These are phyloP conservation scores for Quercus suber DNA, from an alignment of 306 rosid species.

Conservation along the genomic window DNA sequence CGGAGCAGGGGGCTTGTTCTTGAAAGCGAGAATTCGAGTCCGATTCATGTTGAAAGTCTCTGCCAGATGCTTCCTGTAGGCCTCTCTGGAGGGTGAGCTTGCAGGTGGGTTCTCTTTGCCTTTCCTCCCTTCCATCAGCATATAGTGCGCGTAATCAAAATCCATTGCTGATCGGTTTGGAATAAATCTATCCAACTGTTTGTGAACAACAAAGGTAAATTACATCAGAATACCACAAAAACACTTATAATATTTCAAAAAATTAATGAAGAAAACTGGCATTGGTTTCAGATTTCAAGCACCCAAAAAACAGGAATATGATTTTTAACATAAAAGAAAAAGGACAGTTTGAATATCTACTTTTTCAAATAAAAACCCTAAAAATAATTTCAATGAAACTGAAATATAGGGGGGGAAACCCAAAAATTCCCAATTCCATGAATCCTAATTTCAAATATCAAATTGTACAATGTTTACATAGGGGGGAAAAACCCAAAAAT, in stretches of 20 bases:
- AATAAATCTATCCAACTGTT: slow-evolving; percentile 53
- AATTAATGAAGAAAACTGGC: neutral
- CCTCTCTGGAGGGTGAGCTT: slow-evolving; percentile 56
- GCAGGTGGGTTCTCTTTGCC: slow-evolving; percentile 55
- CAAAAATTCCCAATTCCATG: neutral
- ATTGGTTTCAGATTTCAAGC: neutral
- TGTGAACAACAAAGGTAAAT: neutral
- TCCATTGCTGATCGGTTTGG: slow-evolving; percentile 57
- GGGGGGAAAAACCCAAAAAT: neutral
- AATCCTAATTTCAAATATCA: neutral
- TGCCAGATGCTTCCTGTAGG: slow-evolving; percentile 61
- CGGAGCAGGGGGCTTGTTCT: slow-evolving; percentile 71
- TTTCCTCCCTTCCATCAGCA: slow-evolving; percentile 48
- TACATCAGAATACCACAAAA: neutral
- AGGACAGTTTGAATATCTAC: too few relatives aligned
- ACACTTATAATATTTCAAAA: neutral
- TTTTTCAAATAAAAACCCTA: too few relatives aligned
- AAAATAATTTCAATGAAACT: neutral
- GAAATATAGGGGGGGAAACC: neutral
- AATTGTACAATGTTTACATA: neutral
- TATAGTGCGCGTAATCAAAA: slow-evolving; percentile 42
- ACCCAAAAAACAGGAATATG: neutral
- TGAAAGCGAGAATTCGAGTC: slow-evolving; percentile 75
- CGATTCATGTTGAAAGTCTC: slow-evolving; percentile 74
- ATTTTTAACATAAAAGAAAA: neutral